A percentile compares a stretch with the other conserved stretches of the same genome.
These are phyloP conservation scores for Erodium maritimum DNA, from an alignment of 345 rosid species.

Conservation along the genomic window DNA sequence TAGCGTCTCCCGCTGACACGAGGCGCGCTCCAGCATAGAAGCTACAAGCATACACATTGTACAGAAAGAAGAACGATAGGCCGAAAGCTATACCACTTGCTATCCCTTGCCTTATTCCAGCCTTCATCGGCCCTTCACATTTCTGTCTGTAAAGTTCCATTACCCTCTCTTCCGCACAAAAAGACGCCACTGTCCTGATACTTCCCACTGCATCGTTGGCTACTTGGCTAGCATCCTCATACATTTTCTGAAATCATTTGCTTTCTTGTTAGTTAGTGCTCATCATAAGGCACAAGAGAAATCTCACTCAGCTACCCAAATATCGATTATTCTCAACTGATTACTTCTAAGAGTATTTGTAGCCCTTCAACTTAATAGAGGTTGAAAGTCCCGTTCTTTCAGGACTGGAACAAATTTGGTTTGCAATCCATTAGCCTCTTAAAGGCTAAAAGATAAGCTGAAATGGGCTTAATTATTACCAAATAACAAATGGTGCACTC, in stretches of 20 bases:
- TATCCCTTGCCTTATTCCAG: constrained; percentile 18
- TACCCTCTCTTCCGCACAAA: constrained; percentile 25
- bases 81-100: constrained; percentile 23
- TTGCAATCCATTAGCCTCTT: too few species aligned
- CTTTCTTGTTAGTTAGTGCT: not conserved
- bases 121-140: constrained; percentile 22
- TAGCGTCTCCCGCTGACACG: constrained; percentile 12
- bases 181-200: constrained; percentile 31
- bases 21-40: constrained; percentile 26
- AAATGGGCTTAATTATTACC: too few species aligned
- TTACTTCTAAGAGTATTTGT: too few species aligned
- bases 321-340: too few species aligned
- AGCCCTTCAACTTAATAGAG: too few species aligned
- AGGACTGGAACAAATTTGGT: too few species aligned
- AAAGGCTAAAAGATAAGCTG: too few species aligned
- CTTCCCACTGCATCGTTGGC: constrained; percentile 25
- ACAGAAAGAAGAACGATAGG: constrained; percentile 16
- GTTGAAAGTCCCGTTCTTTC: too few species aligned
- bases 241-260: constrained; percentile 16
- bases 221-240: constrained; percentile 31
- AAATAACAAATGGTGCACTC: too few species aligned
- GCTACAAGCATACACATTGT: constrained; percentile 12
- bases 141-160: constrained; percentile 17
- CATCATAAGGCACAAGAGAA: not conserved
- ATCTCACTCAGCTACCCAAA: too few species aligned